Base-by-base conservation (phyloP, 306 rosid genomes). In the Glycyrrhiza uralensis region DNA sequence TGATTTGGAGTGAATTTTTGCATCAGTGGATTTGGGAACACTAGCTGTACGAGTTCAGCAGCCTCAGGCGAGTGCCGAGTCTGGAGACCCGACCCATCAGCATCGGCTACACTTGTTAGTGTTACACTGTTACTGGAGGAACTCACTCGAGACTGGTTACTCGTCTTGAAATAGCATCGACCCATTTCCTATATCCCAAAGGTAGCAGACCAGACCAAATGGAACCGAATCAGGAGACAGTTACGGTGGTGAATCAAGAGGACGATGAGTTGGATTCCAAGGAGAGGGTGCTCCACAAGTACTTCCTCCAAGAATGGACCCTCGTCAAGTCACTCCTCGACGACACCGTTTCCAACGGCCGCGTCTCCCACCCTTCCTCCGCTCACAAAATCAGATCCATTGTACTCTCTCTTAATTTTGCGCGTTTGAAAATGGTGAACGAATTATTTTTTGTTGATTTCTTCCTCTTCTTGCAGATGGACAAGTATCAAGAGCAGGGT, bases 401-500 rank as follows among this genome's bases (percentile, higher is more conserved):
- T 57, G 99, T 94, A 90, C 66, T 41, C 39, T 69, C n/a, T n/a
- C n/a, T n/a, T n/a, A n/a, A n/a, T n/a, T n/a, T n/a, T n/a, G n/a
- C n/a, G n/a, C n/a, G n/a, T n/a, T n/a, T n/a, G n/a, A n/a, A n/a
- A n/a, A n/a, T n/a, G n/a, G n/a, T n/a, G n/a, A n/a, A n/a, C n/a
- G n/a, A n/a, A n/a, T n/a, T n/a, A n/a, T n/a, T n/a, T n/a, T 60
- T 54, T 3, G 4, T 6, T 61, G 7, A 8, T 10, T 7, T 19
- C 18, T 7, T 17, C 6, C 3, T 56, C 30, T 35, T 35, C 41
- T n/a, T n/a, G 82, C 83, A 94, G 98, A 75, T 94, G 95, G 98
- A 91, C 77, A 94, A 94, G 83, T 94, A 94, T 81, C 97, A 94
- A 81, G 90, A 94, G 83, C 96, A 94, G 79, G 98, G 97, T 18